Conservation (phyloP, 83 land plant genomes). For the Picea abies region DNA sequence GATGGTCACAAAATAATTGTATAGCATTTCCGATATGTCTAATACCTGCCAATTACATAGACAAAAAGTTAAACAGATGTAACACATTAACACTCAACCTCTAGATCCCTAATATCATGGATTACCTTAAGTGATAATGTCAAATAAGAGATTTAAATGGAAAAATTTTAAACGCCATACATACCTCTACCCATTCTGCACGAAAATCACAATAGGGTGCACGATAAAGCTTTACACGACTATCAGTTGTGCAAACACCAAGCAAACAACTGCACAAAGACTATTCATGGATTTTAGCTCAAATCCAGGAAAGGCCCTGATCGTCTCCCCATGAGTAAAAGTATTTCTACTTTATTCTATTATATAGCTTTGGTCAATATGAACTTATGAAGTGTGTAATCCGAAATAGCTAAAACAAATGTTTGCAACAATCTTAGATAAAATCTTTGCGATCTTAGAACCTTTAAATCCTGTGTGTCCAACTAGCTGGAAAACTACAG, state of each 20-base stretch:
- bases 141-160: not conserved
- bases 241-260: constrained; percentile 62
- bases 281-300: not conserved
- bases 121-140: not conserved
- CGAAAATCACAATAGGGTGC: constrained; percentile 58
- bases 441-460: not conserved
- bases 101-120: not conserved
- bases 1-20: constrained; percentile 29
- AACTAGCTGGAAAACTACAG: not conserved
- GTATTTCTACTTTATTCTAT: not conserved
- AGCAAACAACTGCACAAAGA: constrained; percentile 59
- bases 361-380: not conserved
- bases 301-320: not conserved
- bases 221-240: constrained; percentile 66
- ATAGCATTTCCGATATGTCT: constrained; percentile 49
- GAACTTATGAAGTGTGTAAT: not conserved
- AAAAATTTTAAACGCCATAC: not conserved
- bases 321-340: not conserved
- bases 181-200: constrained; percentile 74
- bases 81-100: not conserved
- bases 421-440: not conserved
- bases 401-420: not conserved
- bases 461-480: not conserved
- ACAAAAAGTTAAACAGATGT: not conserved
- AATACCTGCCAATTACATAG: constrained; percentile 26